A percentile compares a stretch with the other conserved stretches of the same genome.
Conservation (phyloP, 2,329 filamentous ascomycete genomes). For the Leptosphaerulina australis region DNA sequence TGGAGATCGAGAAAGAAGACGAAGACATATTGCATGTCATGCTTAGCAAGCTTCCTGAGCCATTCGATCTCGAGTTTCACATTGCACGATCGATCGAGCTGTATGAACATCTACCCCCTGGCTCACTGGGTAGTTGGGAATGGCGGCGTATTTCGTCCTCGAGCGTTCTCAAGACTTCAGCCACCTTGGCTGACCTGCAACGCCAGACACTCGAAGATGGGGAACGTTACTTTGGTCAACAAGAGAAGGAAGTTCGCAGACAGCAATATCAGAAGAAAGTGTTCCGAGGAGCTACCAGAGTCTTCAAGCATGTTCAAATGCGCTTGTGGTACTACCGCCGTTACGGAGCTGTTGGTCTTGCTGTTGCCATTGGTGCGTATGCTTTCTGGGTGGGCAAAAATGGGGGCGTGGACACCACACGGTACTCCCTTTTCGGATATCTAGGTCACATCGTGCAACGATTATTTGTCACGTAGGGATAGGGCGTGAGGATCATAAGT, state of each 20-base stretch:
- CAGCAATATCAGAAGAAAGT: conserved; percentile 57
- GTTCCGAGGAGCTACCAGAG: conserved; percentile 56
- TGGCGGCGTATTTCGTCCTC: conserved; percentile 75
- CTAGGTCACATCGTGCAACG: conserved; percentile 27
- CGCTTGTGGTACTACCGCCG: conserved; percentile 71
- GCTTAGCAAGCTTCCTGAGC: conserved; percentile 82
- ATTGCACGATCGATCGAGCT: conserved; percentile 70
- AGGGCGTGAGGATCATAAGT: no score
- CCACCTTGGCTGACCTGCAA: conserved; percentile 55
- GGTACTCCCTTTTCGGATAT: conserved; percentile 20
- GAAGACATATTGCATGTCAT: conserved; percentile 91
- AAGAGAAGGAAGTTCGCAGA: conserved; percentile 73
- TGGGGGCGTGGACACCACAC: conserved; percentile 15
- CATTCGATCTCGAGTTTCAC: conserved; percentile 78
- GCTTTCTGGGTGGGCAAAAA: conserved; percentile 45
- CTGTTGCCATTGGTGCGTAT: conserved; percentile 50
- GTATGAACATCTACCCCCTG: conserved; percentile 71
- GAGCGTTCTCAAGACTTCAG: conserved; percentile 86
- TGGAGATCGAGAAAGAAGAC: conserved; percentile 74
- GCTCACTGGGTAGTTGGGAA: conserved; percentile 64
- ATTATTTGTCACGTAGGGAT: conserved; percentile 14
- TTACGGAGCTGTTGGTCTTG: conserved; percentile 61
- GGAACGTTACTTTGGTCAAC: conserved; percentile 68
- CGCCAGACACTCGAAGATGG: conserved; percentile 70
- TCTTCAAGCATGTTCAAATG: conserved; percentile 43